Evolutionary conservation across 495 filamentous ascomycete species (phyloP).

Genomic region (Xylaria grammica): DNA sequence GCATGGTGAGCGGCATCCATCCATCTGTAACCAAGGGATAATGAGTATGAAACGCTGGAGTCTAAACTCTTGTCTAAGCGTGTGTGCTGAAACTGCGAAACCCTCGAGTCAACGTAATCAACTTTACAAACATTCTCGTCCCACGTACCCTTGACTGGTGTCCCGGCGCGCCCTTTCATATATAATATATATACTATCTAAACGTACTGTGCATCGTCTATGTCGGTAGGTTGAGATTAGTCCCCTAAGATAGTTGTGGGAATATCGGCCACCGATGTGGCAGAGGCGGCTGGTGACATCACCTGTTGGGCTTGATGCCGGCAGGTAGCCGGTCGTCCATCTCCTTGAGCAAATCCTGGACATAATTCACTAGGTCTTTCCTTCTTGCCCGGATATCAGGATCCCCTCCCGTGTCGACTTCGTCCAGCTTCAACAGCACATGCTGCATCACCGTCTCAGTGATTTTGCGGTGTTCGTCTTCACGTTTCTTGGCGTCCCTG

Average conservation of each 20-base stretch:
- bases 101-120: background rate
- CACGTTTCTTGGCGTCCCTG: constrained; percentile 68
- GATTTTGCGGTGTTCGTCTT: constrained; percentile 79
- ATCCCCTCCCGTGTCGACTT: constrained; percentile 74
- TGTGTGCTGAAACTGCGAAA: background rate
- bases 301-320: constrained; percentile 18
- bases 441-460: constrained; percentile 85
- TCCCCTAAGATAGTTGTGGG: background rate
- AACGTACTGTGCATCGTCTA: background rate
- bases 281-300: constrained; percentile 15
- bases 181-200: background rate
- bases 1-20: background rate
- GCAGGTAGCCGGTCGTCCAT: constrained; percentile 57
- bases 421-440: constrained; percentile 83
- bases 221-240: background rate
- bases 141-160: background rate
- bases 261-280: background rate
- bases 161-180: background rate
- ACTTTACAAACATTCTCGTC: background rate
- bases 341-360: constrained; percentile 66
- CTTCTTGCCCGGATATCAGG: constrained; percentile 66
- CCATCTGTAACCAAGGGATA: background rate
- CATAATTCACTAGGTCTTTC: constrained; percentile 76
- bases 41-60: background rate
- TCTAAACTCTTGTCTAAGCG: constrained; percentile 14